phyloP scores from a whole-genome alignment of 1,284 basidiomycete genomes.

The Trichosporon ovoides region DNA sequence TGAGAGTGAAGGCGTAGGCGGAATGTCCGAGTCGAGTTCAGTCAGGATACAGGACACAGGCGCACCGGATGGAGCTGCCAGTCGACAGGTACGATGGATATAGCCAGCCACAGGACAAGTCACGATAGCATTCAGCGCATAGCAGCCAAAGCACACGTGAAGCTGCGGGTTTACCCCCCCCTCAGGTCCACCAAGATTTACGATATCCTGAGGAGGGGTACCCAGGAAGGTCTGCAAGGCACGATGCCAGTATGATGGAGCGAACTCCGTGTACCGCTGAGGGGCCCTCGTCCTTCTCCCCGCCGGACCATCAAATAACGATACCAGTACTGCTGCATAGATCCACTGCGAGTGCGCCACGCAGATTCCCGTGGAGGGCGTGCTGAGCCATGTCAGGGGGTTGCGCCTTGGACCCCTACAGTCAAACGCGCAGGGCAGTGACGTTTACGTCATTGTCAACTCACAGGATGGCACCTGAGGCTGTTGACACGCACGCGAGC shows the following conservation, averaged over 20 bases:
- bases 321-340: neutral
- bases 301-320: neutral
- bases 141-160: neutral
- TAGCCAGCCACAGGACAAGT: too few relatives aligned
- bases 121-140: too few relatives aligned
- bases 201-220: conserved; percentile 1
- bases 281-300: neutral
- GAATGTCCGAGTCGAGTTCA: neutral
- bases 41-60: neutral
- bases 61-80: neutral
- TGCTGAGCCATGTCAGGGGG: neutral
- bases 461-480: neutral
- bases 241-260: neutral
- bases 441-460: neutral
- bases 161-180: neutral
- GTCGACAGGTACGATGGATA: neutral
- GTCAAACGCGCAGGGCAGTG: neutral
- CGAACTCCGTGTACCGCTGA: neutral
- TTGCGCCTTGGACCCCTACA: neutral
- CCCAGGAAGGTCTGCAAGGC: neutral
- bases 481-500: neutral
- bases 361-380: neutral
- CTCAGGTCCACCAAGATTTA: neutral
- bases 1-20: neutral
- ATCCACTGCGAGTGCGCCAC: neutral